Percentiles rank a stretch among this genome's conserved stretches.
phyloP scores from a whole-genome alignment of 352 stramenopile species.

The Globisporangium camurandrum region DNA sequence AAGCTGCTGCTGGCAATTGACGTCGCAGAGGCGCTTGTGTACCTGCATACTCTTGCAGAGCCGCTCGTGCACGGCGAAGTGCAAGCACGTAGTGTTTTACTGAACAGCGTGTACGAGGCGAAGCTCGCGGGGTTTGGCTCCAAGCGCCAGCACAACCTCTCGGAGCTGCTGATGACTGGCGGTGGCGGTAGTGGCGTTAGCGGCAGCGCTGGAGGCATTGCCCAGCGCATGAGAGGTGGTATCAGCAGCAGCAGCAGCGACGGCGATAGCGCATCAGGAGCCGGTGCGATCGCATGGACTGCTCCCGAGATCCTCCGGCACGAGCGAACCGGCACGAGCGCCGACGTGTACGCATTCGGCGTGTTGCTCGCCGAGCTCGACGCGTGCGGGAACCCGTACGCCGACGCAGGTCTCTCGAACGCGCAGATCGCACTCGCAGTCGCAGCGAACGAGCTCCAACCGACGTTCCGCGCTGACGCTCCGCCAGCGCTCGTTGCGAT shows the following conservation, averaged over 20 bases:
- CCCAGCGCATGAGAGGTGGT: background rate
- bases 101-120: conserved; percentile 11
- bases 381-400: conserved; percentile 21
- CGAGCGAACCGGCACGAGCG: conserved; percentile 12
- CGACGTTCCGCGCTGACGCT: conserved; percentile 36
- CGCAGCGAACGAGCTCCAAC: conserved; percentile 31
- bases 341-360: conserved; percentile 26
- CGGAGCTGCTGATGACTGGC: conserved; percentile 14
- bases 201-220: no score
- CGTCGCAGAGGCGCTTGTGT: conserved; percentile 32
- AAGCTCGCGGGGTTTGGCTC: conserved; percentile 12
- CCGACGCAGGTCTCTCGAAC: conserved; percentile 4
- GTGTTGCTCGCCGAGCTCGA: conserved; percentile 31
- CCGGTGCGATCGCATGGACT: conserved; percentile 22
- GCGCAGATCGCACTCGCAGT: conserved; percentile 39
- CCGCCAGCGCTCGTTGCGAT: conserved; percentile 35
- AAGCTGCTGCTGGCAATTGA: conserved; percentile 25
- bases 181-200: background rate
- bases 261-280: background rate
- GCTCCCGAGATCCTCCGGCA: conserved; percentile 25
- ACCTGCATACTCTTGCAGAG: conserved; percentile 19
- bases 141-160: conserved; percentile 1
- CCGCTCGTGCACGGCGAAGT: conserved; percentile 12
- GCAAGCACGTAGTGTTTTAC: conserved; percentile 11
- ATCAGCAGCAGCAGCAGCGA: conserved; percentile 2